Percentiles rank a stretch among this genome's conserved stretches.
These are phyloP conservation scores for Boletus huronensis DNA, from an alignment of 768 basidiomycete genomes.

Conservation along the genomic window DNA sequence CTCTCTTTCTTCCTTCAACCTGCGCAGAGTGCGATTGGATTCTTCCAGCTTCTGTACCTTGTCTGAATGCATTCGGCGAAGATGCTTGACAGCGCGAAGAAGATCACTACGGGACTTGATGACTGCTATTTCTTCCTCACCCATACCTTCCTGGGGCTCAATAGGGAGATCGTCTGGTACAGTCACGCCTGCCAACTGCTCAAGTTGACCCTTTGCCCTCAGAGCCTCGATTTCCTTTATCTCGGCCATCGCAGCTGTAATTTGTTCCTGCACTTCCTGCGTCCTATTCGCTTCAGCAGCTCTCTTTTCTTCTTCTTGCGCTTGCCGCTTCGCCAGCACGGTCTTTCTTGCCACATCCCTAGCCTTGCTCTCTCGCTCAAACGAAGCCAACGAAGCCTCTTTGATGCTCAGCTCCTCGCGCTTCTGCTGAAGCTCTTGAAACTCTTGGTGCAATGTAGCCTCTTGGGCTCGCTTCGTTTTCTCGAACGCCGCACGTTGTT, in stretches of 20 bases:
- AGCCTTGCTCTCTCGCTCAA: constrained; percentile 24
- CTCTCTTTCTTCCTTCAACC: constrained; percentile 24
- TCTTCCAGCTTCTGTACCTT: constrained; percentile 19
- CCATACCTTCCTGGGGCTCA: constrained; percentile 24
- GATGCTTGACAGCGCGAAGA: constrained; percentile 10
- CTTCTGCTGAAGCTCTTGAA: constrained; percentile 18
- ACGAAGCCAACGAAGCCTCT: constrained; percentile 15
- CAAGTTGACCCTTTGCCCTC: constrained; percentile 4
- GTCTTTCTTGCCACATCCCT: constrained; percentile 24
- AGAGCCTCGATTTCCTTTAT: constrained; percentile 8
- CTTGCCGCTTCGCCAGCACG: constrained; percentile 20
- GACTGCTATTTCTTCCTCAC: constrained; percentile 9
- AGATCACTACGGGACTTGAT: constrained; percentile 11
- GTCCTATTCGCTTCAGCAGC: constrained; percentile 14
- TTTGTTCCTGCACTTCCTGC: constrained; percentile 18
- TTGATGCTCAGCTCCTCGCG: constrained; percentile 20
- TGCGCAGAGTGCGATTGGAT: constrained; percentile 13
- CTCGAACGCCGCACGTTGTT: constrained; percentile 21
- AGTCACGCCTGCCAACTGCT: neutral
- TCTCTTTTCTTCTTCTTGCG: constrained; percentile 25
- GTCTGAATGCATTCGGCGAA: constrained; percentile 18
- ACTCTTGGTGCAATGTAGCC: constrained; percentile 16
- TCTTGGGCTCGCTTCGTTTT: constrained; percentile 18
- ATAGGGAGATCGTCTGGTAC: constrained; percentile 11
- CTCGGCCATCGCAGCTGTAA: constrained; percentile 18